Evolutionary conservation across 2,329 filamentous ascomycete genomes (phyloP).

Genomic region (Colletotrichum cordylinicola): DNA sequence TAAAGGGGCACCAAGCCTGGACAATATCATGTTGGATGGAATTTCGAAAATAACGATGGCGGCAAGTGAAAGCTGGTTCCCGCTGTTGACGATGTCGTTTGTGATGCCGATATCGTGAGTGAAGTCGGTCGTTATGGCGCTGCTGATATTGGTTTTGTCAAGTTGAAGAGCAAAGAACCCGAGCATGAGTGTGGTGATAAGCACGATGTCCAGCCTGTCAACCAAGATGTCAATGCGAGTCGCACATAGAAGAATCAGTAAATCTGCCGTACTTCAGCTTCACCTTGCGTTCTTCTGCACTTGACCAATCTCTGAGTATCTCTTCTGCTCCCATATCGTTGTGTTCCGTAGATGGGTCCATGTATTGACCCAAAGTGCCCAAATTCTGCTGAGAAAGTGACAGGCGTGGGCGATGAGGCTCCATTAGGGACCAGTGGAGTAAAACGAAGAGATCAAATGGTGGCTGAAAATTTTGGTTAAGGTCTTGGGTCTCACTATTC

Average conservation of each 20-base stretch:
- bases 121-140: background rate
- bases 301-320: background rate
- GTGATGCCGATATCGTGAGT: background rate
- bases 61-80: background rate
- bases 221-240: background rate
- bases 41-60: conserved; percentile 5
- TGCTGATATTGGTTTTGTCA: background rate
- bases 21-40: background rate
- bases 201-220: background rate
- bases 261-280: background rate
- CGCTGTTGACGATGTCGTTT: background rate
- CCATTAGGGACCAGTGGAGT: background rate
- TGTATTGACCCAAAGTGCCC: background rate
- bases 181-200: background rate
- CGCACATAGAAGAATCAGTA: background rate
- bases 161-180: background rate
- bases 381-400: background rate
- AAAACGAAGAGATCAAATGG: background rate
- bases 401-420: background rate
- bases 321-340: background rate
- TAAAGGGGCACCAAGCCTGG: background rate
- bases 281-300: background rate
- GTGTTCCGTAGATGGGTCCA: background rate
- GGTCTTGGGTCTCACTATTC: background rate
- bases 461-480: background rate